Evolutionary conservation across 495 filamentous ascomycete species (phyloP).

Genomic region (Beverwykella pulmonaria): DNA sequence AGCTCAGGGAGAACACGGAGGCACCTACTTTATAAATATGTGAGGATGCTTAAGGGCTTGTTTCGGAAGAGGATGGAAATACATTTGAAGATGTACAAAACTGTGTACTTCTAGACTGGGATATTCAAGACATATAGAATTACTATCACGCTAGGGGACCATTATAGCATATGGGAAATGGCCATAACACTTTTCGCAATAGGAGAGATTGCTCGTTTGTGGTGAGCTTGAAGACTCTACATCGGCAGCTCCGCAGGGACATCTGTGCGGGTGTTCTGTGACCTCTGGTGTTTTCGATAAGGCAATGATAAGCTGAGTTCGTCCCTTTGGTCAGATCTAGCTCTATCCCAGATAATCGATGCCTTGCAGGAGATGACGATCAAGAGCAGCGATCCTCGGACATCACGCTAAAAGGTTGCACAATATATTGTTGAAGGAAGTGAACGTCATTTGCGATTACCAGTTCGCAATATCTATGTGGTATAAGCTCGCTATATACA

Average conservation of each 20-base stretch:
- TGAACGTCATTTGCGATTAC: background rate
- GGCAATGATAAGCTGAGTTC: no score
- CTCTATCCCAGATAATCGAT: no score
- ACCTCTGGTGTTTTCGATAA: no score
- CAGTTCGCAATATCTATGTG: background rate
- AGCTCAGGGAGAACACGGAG: slow-evolving; percentile 25
- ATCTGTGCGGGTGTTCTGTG: no score
- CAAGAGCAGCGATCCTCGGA: no score
- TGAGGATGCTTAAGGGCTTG: no score
- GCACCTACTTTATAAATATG: background rate
- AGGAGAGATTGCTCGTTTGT: background rate
- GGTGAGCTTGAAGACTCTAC: background rate
- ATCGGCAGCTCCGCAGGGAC: background rate
- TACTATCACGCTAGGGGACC: background rate
- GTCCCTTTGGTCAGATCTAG: no score
- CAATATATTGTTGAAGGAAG: background rate
- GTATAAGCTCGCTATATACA: slow-evolving; percentile 13
- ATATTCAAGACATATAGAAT: background rate
- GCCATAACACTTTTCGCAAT: background rate
- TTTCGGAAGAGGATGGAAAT: no score
- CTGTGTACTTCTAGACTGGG: slow-evolving; percentile 5
- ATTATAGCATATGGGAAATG: slow-evolving; percentile 17
- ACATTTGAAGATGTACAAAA: slow-evolving; percentile 1
- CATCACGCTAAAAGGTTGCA: no score
- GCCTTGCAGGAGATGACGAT: no score